Percentiles rank a stretch among this genome's conserved stretches.
These are phyloP conservation scores for Penstemon davidsonii DNA, from an alignment of 257 asterid genomes.

Conservation along the genomic window DNA sequence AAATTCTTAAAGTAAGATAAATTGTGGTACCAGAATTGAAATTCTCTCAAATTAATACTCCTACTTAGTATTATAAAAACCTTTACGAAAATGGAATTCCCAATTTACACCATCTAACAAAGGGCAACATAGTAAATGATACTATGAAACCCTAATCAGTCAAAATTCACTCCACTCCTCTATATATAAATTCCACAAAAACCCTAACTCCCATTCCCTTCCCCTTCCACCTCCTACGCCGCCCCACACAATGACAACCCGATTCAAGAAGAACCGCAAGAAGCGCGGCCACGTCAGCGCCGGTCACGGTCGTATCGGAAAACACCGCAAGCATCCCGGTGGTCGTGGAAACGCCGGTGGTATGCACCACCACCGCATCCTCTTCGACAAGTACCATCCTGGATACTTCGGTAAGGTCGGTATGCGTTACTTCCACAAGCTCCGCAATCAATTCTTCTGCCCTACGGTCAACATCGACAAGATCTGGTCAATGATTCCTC, in stretches of 20 bases:
- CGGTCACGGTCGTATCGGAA: conserved; percentile 76
- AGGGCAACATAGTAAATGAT: too few relatives aligned
- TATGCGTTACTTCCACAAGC: conserved; percentile 66
- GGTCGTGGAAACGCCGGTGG: conserved; percentile 86
- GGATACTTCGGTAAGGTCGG: conserved; percentile 79
- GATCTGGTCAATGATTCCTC: conserved; percentile 63
- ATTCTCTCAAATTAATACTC: too few relatives aligned
- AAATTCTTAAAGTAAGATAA: too few relatives aligned
- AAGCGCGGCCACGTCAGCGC: conserved; percentile 86
- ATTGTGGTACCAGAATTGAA: too few relatives aligned
- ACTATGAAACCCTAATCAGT: too few relatives aligned
- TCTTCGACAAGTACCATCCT: conserved; percentile 76
- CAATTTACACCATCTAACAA: too few relatives aligned
- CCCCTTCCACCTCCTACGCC: neutral
- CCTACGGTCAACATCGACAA: conserved; percentile 65
- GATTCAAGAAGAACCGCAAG: conserved; percentile 76
- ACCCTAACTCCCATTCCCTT: conserved; percentile 30
- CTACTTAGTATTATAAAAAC: too few relatives aligned
- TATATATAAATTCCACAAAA: conserved; percentile 29
- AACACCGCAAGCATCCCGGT: conserved; percentile 81
- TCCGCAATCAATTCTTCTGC: conserved; percentile 62
- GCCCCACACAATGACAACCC: conserved; percentile 51
- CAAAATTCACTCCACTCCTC: neutral
- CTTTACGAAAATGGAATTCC: too few relatives aligned
- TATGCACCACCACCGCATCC: conserved; percentile 81